Evolutionary conservation across 2,329 filamentous ascomycete genomes (phyloP), one percentile per base, ranked within the genome.

Genomic region (Fusarium proliferatum): DNA sequence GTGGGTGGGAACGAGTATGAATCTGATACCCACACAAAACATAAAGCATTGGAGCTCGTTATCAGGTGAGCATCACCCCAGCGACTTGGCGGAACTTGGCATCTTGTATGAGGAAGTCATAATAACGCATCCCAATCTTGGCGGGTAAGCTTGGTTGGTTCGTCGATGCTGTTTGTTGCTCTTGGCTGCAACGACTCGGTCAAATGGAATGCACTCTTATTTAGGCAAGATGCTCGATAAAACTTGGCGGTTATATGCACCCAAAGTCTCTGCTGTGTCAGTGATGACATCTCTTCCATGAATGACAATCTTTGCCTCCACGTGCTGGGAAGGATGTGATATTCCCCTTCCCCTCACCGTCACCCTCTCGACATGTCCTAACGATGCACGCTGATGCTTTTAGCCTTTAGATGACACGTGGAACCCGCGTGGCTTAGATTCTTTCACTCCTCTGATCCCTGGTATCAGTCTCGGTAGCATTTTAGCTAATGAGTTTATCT

Each of bases 101-200:
- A 43, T 34, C 61, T 69, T 63, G 30, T 39, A 57, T 51, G 51
- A 6, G 64, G 64, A 67, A 67, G 64, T 61, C 46, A 67, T 61
- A 67, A 61, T 39, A 67, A 67, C 64, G 55, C 33, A 67, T 67
- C 64, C 63, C 63, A 67, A 67, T 67, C 64, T 67, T 67, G 64
- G 64, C 64, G 39, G 39, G 64, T 53, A 53, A 53, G 63, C 64
- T 67, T 67, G 64, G 64, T 67, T 61, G 55, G 36, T 9, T 39
- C 23, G n/a, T 53, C 38, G 21, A 43, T 30, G 38, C 49, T 58
- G 51, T 38, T 39, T n/a, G 17, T 9, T 36, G 23, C 28, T 17
- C 61, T 66, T 61, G 64, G 52, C 39, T 61, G 51, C 41, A 36
- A 45, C 38, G 17, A 67, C 64, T 67, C 64, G 64, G 64, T 52